These are phyloP conservation scores for Jackrogersella multiformis DNA, from an alignment of 495 filamentous ascomycete genomes.

Conservation along the genomic window DNA sequence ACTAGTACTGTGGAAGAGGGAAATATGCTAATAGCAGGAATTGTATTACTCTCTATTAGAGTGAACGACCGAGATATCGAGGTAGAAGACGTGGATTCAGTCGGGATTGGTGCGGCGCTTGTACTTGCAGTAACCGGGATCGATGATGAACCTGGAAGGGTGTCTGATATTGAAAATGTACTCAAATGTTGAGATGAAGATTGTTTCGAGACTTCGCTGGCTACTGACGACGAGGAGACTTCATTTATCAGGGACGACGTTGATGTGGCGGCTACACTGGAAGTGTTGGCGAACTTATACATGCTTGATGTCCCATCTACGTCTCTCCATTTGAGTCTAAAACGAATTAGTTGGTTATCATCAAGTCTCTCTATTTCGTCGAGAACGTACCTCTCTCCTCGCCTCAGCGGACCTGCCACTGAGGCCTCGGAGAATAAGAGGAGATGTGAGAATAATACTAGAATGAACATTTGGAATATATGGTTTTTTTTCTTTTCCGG, in stretches of 20 bases:
- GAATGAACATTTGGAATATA: constrained; percentile 38
- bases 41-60: constrained; percentile 36
- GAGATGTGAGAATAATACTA: constrained; percentile 43
- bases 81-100: constrained; percentile 27
- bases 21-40: constrained; percentile 40
- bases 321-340: constrained; percentile 34
- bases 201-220: constrained; percentile 8
- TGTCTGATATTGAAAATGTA: constrained; percentile 12
- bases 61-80: constrained; percentile 39
- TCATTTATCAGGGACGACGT: constrained; percentile 23
- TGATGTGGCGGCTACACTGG: constrained; percentile 17
- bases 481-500: constrained; percentile 4
- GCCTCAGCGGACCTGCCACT: constrained; percentile 47
- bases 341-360: constrained; percentile 26
- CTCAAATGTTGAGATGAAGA: constrained; percentile 23
- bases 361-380: constrained; percentile 1
- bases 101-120: background rate
- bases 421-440: constrained; percentile 44
- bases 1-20: constrained; percentile 42
- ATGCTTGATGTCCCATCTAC: constrained; percentile 21
- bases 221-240: constrained; percentile 8
- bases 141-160: constrained; percentile 4
- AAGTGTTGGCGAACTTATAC: constrained; percentile 37
- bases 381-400: constrained; percentile 40
- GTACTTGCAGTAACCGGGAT: constrained; percentile 14